These are phyloP conservation scores for Zygoascus biomembranicola DNA, from an alignment of 805 yeast species.

Conservation along the genomic window DNA sequence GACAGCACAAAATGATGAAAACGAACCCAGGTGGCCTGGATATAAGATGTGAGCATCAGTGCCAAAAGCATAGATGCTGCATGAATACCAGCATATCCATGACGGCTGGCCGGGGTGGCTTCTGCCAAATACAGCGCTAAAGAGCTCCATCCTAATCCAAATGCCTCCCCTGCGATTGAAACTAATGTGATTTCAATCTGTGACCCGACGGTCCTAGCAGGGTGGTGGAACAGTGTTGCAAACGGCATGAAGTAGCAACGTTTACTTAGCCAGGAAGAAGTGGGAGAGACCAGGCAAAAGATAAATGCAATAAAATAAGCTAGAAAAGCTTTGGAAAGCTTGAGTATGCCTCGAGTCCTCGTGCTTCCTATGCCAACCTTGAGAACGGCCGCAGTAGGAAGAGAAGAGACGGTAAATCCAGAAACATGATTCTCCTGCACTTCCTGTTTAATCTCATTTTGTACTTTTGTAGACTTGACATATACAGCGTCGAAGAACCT, in stretches of 20 bases:
- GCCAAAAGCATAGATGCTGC: conserved; percentile 36
- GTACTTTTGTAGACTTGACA: conserved; percentile 23
- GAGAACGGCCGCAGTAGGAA: neutral
- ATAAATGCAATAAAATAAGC: conserved; percentile 35
- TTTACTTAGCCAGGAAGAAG: conserved; percentile 38
- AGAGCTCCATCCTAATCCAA: conserved; percentile 40
- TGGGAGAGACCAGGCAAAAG: conserved; percentile 32
- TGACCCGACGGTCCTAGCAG: conserved; percentile 38
- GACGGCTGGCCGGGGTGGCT: conserved; percentile 33
- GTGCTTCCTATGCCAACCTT: neutral
- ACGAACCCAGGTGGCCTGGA: conserved; percentile 35
- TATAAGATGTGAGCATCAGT: conserved; percentile 33
- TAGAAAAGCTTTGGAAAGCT: conserved; percentile 27
- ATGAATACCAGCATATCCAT: conserved; percentile 40
- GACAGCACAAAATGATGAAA: conserved; percentile 28
- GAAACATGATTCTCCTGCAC: neutral
- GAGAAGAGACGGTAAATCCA: neutral
- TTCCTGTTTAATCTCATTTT: conserved; percentile 4
- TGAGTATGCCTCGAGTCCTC: neutral
- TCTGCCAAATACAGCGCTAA: conserved; percentile 36
- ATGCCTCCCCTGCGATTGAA: conserved; percentile 33
- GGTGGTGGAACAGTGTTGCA: conserved; percentile 39
- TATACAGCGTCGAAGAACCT: conserved; percentile 37
- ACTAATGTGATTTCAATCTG: conserved; percentile 38
- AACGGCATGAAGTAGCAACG: conserved; percentile 36